Conservation (phyloP, 2,329 filamentous ascomycete genomes). For the Neonectria coccinea region DNA sequence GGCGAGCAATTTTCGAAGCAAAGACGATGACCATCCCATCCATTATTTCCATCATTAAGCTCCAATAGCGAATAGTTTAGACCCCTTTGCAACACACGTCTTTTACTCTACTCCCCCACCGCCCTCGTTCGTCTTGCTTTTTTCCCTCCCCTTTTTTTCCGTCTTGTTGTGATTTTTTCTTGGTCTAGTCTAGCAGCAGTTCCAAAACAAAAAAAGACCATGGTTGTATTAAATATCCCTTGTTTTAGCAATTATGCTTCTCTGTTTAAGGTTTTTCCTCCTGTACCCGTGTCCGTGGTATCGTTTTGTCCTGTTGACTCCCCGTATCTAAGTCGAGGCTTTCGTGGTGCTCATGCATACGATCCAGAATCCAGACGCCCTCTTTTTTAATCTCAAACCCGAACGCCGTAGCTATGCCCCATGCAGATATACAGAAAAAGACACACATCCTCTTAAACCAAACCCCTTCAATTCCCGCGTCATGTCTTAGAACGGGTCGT, state of each 20-base stretch:
- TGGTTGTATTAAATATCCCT: slow-evolving; percentile 26
- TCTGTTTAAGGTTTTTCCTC: neutral
- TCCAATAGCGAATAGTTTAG: slow-evolving; percentile 10
- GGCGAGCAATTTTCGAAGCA: slow-evolving; percentile 15
- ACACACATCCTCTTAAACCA: neutral
- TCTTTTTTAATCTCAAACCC: slow-evolving; percentile 18
- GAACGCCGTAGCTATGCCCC: slow-evolving; percentile 46
- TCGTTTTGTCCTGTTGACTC: slow-evolving; percentile 18
- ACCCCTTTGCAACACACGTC: slow-evolving; percentile 4
- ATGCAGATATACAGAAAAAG: slow-evolving; percentile 18
- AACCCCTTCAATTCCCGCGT: neutral
- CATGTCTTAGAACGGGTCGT: slow-evolving; percentile 57
- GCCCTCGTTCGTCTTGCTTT: slow-evolving; percentile 24
- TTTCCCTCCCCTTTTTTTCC: slow-evolving; percentile 26
- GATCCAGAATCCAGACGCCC: slow-evolving; percentile 12
- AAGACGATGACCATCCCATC: slow-evolving; percentile 7
- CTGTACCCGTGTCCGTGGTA: slow-evolving; percentile 9
- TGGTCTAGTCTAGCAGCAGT: slow-evolving; percentile 44
- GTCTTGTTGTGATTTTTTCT: slow-evolving; percentile 30
- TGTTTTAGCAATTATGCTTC: neutral
- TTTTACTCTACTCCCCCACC: neutral
- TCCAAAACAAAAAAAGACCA: slow-evolving; percentile 40
- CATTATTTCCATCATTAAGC: slow-evolving; percentile 6
- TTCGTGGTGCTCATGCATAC: slow-evolving; percentile 11
- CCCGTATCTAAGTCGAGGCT: slow-evolving; percentile 16